phyloP scores from a whole-genome alignment of 78 protist genomes.

The Dictyostelium discoideum region DNA sequence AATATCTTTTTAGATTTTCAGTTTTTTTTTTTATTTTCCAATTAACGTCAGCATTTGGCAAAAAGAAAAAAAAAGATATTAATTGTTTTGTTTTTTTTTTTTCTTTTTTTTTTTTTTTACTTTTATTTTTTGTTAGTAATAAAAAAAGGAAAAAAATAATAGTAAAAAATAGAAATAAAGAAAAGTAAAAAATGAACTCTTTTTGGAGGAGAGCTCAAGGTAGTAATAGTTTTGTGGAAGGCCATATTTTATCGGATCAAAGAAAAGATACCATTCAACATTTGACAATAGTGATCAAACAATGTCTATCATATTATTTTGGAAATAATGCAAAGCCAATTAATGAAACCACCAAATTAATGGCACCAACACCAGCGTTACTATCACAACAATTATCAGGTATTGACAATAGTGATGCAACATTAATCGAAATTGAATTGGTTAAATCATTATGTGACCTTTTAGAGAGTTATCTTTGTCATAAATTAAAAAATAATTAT shows the following conservation, averaged over 20 bases:
- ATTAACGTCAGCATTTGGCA: neutral
- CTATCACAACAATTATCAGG: neutral
- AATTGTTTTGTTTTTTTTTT: too few relatives aligned
- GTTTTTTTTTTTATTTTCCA: neutral
- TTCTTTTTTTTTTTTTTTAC: too few relatives aligned
- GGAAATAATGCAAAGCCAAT: neutral
- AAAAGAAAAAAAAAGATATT: too few relatives aligned
- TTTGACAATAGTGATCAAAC: neutral
- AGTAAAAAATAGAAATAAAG: neutral
- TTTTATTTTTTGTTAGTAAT: too few relatives aligned
- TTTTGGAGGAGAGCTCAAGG: constrained; percentile 34
- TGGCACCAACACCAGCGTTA: constrained; percentile 9
- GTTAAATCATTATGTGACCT: neutral
- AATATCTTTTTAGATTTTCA: neutral
- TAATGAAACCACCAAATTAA: neutral
- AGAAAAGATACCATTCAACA: constrained; percentile 20
- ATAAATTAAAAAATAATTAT: constrained; percentile 3
- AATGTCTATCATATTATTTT: constrained; percentile 15
- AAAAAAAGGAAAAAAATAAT: too few relatives aligned
- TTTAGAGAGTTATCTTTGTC: neutral
- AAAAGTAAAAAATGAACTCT: constrained; percentile 4
- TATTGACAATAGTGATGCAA: neutral
- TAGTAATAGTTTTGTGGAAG: neutral
- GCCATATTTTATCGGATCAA: neutral
- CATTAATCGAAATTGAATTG: neutral